Percentiles rank a stretch among this genome's conserved stretches.
Conservation (phyloP, 306 rosid species). For the Sophora flavescens region DNA sequence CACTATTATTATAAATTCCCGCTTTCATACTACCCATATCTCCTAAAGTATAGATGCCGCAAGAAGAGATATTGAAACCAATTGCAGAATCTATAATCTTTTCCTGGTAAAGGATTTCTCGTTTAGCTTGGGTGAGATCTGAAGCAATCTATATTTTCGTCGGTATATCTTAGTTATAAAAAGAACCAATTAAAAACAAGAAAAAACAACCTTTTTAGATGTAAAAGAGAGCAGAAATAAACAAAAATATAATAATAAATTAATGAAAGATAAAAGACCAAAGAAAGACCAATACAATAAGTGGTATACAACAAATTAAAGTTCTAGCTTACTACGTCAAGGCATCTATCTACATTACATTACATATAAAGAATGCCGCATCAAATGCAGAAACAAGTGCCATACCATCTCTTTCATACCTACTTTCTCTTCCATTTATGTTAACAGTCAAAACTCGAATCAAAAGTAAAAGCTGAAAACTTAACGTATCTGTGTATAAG, state of each 20-base stretch:
- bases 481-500: background rate
- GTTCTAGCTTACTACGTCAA: constrained; percentile 22
- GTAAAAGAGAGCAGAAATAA: background rate
- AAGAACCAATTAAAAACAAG: background rate
- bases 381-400: constrained; percentile 9
- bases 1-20: no score
- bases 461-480: constrained; percentile 12
- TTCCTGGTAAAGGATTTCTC: no score
- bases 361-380: background rate
- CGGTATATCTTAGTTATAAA: background rate
- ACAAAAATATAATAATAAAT: background rate
- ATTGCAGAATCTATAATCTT: background rate
- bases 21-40: no score
- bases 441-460: background rate
- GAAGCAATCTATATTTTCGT: background rate
- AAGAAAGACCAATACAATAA: background rate
- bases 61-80: background rate
- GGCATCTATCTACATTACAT: constrained; percentile 20
- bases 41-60: background rate
- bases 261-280: background rate
- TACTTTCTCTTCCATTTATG: constrained; percentile 4
- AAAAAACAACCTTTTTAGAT: background rate
- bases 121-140: background rate
- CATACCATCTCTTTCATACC: background rate
- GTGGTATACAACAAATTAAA: background rate